phyloP scores from a whole-genome alignment of 2,329 filamentous ascomycete genomes.

The Lachnellula willkommii region DNA sequence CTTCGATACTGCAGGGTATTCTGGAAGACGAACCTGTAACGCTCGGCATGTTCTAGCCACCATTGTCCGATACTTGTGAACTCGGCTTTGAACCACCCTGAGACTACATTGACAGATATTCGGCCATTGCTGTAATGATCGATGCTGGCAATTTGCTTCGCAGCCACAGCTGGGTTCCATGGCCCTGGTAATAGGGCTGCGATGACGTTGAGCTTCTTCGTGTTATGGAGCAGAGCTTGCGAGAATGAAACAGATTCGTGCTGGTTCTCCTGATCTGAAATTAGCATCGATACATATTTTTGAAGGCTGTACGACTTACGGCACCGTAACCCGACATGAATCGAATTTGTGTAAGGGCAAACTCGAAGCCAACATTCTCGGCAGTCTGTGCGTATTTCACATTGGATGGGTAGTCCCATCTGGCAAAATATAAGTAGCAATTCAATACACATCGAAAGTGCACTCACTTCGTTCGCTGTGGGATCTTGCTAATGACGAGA shows the following conservation, averaged over 20 bases:
- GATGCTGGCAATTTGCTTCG: slow-evolving; percentile 49
- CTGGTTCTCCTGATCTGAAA: slow-evolving; percentile 35
- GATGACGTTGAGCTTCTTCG: slow-evolving; percentile 45
- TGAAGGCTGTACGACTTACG: slow-evolving; percentile 15
- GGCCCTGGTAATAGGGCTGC: slow-evolving; percentile 46
- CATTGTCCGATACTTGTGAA: slow-evolving; percentile 48
- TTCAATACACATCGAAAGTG: background rate
- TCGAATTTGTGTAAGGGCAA: slow-evolving; percentile 46
- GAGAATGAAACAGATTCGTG: slow-evolving; percentile 49
- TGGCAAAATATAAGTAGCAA: slow-evolving; percentile 5
- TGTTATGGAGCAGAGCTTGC: slow-evolving; percentile 43
- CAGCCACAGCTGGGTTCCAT: slow-evolving; percentile 47
- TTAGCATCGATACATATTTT: background rate
- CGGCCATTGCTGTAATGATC: slow-evolving; percentile 48
- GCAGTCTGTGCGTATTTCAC: slow-evolving; percentile 45
- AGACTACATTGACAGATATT: slow-evolving; percentile 48
- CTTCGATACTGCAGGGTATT: background rate
- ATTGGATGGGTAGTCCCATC: slow-evolving; percentile 45
- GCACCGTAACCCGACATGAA: slow-evolving; percentile 48
- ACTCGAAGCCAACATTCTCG: slow-evolving; percentile 45
- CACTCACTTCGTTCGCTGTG: slow-evolving; percentile 37
- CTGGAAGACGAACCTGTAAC: slow-evolving; percentile 35
- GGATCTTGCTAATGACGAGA: slow-evolving; percentile 48
- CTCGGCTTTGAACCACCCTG: slow-evolving; percentile 50
- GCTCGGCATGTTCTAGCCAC: slow-evolving; percentile 50